Percentiles rank a stretch among this genome's conserved stretches.
Evolutionary conservation across 192 early-diverging fungal genomes (phyloP).

Genomic region (Martensiomyces pterosporus): DNA sequence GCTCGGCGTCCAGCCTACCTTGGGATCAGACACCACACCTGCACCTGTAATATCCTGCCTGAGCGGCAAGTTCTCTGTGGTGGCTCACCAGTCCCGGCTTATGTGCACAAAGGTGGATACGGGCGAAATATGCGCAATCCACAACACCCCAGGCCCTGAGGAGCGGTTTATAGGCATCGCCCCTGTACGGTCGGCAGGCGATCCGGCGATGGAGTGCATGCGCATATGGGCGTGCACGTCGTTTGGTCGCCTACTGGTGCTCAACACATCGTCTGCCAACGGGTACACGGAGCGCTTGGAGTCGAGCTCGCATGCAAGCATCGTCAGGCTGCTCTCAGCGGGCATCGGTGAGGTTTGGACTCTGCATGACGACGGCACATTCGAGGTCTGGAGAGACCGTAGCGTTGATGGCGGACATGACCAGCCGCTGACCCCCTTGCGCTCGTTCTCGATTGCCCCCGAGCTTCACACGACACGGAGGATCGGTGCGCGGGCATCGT

Average conservation of each 20-base stretch:
- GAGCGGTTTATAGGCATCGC: slow-evolving; percentile 44
- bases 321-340: slow-evolving; percentile 23
- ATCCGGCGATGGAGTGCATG: slow-evolving; percentile 22
- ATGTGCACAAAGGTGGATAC: slow-evolving; percentile 43
- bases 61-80: slow-evolving; percentile 28
- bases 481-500: slow-evolving; percentile 7
- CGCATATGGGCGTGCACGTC: slow-evolving; percentile 38
- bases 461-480: slow-evolving; percentile 32
- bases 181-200: slow-evolving; percentile 23
- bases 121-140: slow-evolving; percentile 45
- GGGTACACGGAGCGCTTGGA: slow-evolving; percentile 22
- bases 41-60: slow-evolving; percentile 22
- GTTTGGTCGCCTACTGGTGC: slow-evolving; percentile 34
- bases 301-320: slow-evolving; percentile 5
- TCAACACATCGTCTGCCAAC: slow-evolving; percentile 17
- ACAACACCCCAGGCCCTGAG: slow-evolving; percentile 44
- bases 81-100: slow-evolving; percentile 39
- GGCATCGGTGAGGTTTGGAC: slow-evolving; percentile 42
- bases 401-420: slow-evolving; percentile 9
- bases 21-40: slow-evolving; percentile 22
- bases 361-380: slow-evolving; percentile 35
- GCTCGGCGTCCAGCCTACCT: slow-evolving; percentile 35
- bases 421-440: slow-evolving; percentile 22
- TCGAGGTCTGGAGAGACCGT: slow-evolving; percentile 41
- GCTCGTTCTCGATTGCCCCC: slow-evolving; percentile 26